Base-by-base conservation (phyloP, 257 asterid species). In the Osmanthus fragrans region DNA sequence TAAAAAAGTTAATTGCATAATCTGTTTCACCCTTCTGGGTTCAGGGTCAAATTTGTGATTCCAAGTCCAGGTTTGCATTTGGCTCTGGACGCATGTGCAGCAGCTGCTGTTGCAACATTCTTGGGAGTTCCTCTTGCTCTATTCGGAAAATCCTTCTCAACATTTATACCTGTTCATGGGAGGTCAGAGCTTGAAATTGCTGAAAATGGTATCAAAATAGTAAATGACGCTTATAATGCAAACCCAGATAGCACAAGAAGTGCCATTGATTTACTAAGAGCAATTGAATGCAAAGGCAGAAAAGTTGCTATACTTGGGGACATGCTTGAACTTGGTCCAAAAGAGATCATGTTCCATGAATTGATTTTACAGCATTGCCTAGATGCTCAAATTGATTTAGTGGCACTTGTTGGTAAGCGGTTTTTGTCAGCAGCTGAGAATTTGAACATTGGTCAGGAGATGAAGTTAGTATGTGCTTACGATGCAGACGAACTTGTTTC, bases 321-420 rank as follows among this genome's bases (percentile, higher is more conserved):
- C 82, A 85, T 85, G 88, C 88, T 85, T 74, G 86, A 85, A 79
- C 86, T 85, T 54, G 88, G 88, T 74, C 73, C 82, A n/a, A 40
- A 71, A 3, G 86, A 85, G 66, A 74, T 76, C 42, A 65, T 51
- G 74, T 82, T 82, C 18, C 88, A 82, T 25, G 81, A 85, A 74
- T 21, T 73, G 81, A 71, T 77, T 21, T 15, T 85, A 42, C 74
- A 70, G 47, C 77, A 77, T 76, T 85, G 86, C 72, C 37, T 34
- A 4, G 77, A 79, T 47, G 64, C 74, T 42, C 33, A 33, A 4
- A 23, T 82, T 49, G 86, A 82, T 71, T 47, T 82, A 7, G 65
- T 85, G 11, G 82, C 75, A 12, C 73, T 85, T 42, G 82, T 69
- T 9, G 88, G 88, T 36, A 54, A 19, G 5, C 82, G 84, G 77